phyloP scores from a whole-genome alignment of 345 rosid species.

The Raphanus sativus region DNA sequence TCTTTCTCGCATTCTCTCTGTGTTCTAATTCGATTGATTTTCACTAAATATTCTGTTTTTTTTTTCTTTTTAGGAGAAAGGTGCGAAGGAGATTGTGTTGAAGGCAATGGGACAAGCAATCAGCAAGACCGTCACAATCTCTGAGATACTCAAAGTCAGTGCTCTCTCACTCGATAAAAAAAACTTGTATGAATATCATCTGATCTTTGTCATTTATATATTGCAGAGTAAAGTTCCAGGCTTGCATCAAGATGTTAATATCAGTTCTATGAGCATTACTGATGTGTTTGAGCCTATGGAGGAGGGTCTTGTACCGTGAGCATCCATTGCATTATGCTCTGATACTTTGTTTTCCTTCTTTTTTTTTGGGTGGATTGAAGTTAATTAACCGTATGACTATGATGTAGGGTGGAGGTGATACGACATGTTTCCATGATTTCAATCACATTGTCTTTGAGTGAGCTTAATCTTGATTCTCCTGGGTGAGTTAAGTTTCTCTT shows the following conservation, averaged over 20 bases:
- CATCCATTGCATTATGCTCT: conserved; percentile 14
- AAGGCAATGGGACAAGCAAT: conserved; percentile 98
- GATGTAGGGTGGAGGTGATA: conserved; percentile 88
- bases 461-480: conserved; percentile 65
- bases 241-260: conserved; percentile 84
- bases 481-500: conserved; percentile 57
- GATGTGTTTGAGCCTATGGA: conserved; percentile 96
- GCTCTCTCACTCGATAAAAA: not conserved
- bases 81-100: conserved; percentile 65
- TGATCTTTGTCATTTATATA: not conserved
- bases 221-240: conserved; percentile 72
- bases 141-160: conserved; percentile 78
- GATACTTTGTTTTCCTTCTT: not conserved
- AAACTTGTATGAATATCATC: not conserved
- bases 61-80: conserved; percentile 52
- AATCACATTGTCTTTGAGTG: conserved; percentile 70
- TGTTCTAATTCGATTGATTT: not conserved
- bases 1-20: not conserved
- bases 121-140: conserved; percentile 80
- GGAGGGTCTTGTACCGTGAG: conserved; percentile 93
- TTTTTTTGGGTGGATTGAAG: not conserved
- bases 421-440: conserved; percentile 95
- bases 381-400: conserved; percentile 37
- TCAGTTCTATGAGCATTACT: conserved; percentile 86
- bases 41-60: not conserved